Percentiles rank a stretch among this genome's conserved stretches.
Evolutionary conservation across 495 filamentous ascomycete genomes (phyloP).

Genomic region (Clohesyomyces aquaticus): DNA sequence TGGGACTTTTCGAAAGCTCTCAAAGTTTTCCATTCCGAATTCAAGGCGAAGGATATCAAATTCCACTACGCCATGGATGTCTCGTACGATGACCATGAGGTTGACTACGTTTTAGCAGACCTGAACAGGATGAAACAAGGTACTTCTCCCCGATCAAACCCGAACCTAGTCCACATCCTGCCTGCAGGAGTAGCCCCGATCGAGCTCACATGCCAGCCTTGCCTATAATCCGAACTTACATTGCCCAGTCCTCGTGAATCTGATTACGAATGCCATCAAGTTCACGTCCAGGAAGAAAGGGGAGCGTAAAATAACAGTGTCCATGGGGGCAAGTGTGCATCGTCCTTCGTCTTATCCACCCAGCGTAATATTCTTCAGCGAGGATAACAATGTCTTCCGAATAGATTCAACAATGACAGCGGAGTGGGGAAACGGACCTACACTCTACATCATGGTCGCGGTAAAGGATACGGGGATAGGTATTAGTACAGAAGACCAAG

Average conservation of each 20-base stretch:
- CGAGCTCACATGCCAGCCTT: too few relatives aligned
- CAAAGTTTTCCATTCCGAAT: conserved; percentile 48
- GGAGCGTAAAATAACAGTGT: conserved; percentile 39
- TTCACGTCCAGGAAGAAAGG: conserved; percentile 45
- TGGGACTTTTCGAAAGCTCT: conserved; percentile 39
- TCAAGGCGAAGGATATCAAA: conserved; percentile 42
- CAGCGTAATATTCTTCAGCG: conserved; percentile 45
- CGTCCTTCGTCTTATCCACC: conserved; percentile 44
- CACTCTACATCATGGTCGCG: conserved; percentile 47
- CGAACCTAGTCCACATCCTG: too few relatives aligned
- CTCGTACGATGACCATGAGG: conserved; percentile 37
- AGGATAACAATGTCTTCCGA: conserved; percentile 25
- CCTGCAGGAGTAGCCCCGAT: too few relatives aligned
- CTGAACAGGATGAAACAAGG: conserved; percentile 43
- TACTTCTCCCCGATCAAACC: too few relatives aligned
- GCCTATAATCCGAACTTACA: too few relatives aligned
- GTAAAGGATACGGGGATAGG: conserved; percentile 49
- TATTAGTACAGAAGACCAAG: conserved; percentile 43
- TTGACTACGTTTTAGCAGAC: conserved; percentile 46
- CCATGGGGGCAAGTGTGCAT: conserved; percentile 39
- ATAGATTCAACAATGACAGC: conserved; percentile 42
- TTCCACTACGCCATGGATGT: conserved; percentile 43
- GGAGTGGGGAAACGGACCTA: conserved; percentile 44
- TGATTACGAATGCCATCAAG: conserved; percentile 49
- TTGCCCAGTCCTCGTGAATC: conserved; percentile 44